Evolutionary conservation across 768 basidiomycete species (phyloP), one percentile per base, ranked within the genome.

Genomic region (Mycena alexandri): DNA sequence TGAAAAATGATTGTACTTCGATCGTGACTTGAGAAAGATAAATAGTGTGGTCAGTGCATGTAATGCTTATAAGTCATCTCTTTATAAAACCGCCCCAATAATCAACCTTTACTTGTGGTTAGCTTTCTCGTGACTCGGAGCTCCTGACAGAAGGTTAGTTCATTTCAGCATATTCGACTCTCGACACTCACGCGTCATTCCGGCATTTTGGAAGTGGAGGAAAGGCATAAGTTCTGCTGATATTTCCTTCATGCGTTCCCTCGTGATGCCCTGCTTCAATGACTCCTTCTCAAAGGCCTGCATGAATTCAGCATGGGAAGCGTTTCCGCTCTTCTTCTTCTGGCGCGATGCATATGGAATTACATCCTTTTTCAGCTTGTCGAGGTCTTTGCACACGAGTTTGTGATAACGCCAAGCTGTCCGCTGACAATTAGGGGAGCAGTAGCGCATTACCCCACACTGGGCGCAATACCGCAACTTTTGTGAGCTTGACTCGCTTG

Each of bases 1-100:
- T 84, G 83, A 70, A 84, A n/a, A 67, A 75, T 77, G 5, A 84
- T 71, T 17, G 52, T 34, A n/a, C 51, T 24, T 51, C 46, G 14
- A 46, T 62, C 44, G 38, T 29, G 25, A 50, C 61, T 65, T 21
- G 66, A 36, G 3, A 29, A 22, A 29, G 38, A 16, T 36, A 44
- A 17, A n/a, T 56, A 82, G 81, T 82, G n/a, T n/a, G n/a, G n/a
- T n/a, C n/a, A n/a, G n/a, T n/a, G n/a, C n/a, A n/a, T n/a, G n/a
- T n/a, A n/a, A n/a, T n/a, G n/a, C n/a, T n/a, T n/a, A n/a, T n/a
- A n/a, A n/a, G n/a, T n/a, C n/a, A n/a, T n/a, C n/a, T n/a, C n/a
- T n/a, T n/a, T n/a, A n/a, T n/a, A n/a, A n/a, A n/a, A n/a, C n/a
- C n/a, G n/a, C n/a, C n/a, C n/a, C n/a, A n/a, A n/a, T n/a, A n/a